Conservation (phyloP, 768 basidiomycete genomes). For the Russula griseocarnosa region DNA sequence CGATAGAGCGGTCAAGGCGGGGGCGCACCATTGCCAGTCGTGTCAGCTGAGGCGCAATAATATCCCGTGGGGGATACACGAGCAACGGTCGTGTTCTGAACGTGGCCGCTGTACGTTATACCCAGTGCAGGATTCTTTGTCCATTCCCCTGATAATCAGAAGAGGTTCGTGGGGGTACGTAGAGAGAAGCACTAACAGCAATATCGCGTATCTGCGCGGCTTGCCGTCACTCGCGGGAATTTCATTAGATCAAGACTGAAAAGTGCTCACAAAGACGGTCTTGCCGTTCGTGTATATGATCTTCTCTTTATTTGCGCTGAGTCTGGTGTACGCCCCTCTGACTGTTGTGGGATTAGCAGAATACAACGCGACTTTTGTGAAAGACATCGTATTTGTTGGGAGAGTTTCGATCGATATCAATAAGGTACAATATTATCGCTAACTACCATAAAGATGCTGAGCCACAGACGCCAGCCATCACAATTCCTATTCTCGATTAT, state of each 20-base stretch:
- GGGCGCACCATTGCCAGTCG: slow-evolving; percentile 68
- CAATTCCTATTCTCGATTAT: neutral
- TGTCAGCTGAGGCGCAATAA: slow-evolving; percentile 91
- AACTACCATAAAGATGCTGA: neutral
- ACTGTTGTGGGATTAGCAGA: slow-evolving; percentile 67
- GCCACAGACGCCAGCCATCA: neutral
- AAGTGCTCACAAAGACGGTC: slow-evolving; percentile 67
- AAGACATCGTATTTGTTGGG: slow-evolving; percentile 42
- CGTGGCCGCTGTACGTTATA: slow-evolving; percentile 71
- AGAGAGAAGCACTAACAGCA: slow-evolving; percentile 22
- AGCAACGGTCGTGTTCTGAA: slow-evolving; percentile 82
- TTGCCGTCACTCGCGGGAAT: neutral
- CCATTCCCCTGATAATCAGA: slow-evolving; percentile 13
- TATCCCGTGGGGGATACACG: slow-evolving; percentile 90
- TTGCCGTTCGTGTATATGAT: slow-evolving; percentile 83
- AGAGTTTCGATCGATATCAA: slow-evolving; percentile 19
- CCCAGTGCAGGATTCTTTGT: slow-evolving; percentile 61
- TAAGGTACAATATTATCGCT: neutral
- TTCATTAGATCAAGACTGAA: neutral
- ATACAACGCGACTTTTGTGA: slow-evolving; percentile 48
- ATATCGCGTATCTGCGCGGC: slow-evolving; percentile 26
- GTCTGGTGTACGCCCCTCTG: slow-evolving; percentile 67
- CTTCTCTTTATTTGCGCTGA: slow-evolving; percentile 71
- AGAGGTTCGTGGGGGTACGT: neutral
- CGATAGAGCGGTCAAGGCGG: neutral